Percentiles rank a stretch among this genome's conserved stretches.
phyloP scores from a whole-genome alignment of 73 alveolate genomes.

The Tetrahymena malaccensis region DNA sequence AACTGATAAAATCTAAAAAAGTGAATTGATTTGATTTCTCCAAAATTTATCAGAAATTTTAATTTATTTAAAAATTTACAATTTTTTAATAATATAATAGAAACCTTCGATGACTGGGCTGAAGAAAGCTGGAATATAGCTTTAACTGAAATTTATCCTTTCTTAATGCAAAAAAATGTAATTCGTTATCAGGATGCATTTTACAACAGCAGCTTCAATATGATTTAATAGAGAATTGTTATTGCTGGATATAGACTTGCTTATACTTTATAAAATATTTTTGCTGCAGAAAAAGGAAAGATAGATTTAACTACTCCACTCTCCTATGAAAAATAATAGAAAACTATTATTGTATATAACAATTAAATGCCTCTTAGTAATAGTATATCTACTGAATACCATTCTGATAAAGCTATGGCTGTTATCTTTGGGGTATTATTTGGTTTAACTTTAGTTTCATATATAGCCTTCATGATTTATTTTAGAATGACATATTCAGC shows the following conservation, averaged over 20 bases:
- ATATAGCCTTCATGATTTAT: neutral
- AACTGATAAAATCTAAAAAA: too few species aligned
- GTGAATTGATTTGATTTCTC: too few species aligned
- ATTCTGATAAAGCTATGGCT: neutral
- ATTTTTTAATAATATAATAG: neutral
- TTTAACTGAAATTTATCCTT: neutral
- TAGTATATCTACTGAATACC: neutral
- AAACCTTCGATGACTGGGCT: neutral
- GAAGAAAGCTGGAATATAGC: neutral
- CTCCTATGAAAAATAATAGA: neutral
- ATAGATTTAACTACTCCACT: neutral
- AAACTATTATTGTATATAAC: neutral
- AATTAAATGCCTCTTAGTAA: neutral
- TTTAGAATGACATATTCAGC: neutral
- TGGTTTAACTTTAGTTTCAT: neutral
- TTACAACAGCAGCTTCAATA: neutral
- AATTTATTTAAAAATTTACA: neutral
- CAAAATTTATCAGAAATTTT: neutral
- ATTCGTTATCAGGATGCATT: neutral
- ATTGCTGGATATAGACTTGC: neutral
- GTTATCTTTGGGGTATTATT: neutral
- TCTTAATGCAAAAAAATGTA: neutral
- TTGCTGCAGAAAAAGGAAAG: neutral
- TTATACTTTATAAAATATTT: neutral
- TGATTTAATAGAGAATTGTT: neutral